A percentile compares a stretch with the other conserved stretches of the same genome.
Conservation (phyloP, 2,329 filamentous ascomycete species). For the Aspergillus amoenus region DNA sequence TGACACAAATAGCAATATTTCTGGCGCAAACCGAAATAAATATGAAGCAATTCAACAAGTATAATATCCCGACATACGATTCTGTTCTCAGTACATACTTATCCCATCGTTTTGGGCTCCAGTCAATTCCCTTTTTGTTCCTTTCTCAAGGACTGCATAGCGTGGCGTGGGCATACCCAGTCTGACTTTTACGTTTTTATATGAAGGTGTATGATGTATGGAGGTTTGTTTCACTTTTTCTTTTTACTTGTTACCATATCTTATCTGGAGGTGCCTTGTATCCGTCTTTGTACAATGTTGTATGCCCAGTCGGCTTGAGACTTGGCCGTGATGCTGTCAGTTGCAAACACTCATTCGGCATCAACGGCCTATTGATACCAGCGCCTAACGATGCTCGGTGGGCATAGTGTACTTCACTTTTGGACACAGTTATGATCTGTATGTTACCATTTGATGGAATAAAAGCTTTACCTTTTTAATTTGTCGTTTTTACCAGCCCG, state of each 20-base stretch:
- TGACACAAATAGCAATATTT: slow-evolving; percentile 63
- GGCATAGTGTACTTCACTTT: slow-evolving; percentile 9
- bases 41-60: slow-evolving; percentile 3
- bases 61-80: slow-evolving; percentile 11
- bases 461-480: slow-evolving; percentile 3
- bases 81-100: slow-evolving; percentile 38
- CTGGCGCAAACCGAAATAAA: slow-evolving; percentile 63
- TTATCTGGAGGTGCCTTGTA: slow-evolving; percentile 9
- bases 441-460: slow-evolving; percentile 18
- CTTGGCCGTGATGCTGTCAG: background rate
- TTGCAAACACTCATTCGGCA: background rate
- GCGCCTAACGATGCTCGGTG: background rate
- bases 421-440: slow-evolving; percentile 18
- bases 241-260: slow-evolving; percentile 5
- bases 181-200: slow-evolving; percentile 25
- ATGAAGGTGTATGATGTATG: slow-evolving; percentile 24
- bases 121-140: slow-evolving; percentile 13
- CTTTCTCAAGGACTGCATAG: slow-evolving; percentile 38
- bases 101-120: slow-evolving; percentile 25
- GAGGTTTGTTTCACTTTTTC: slow-evolving; percentile 12
- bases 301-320: background rate
- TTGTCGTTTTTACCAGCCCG: too few species aligned
- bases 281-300: slow-evolving; percentile 1
- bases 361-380: background rate
- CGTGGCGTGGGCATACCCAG: slow-evolving; percentile 44